Percentiles rank a stretch among this genome's conserved stretches.
Conservation (phyloP, 2,329 filamentous ascomycete genomes). For the Nigrospora oryzae region DNA sequence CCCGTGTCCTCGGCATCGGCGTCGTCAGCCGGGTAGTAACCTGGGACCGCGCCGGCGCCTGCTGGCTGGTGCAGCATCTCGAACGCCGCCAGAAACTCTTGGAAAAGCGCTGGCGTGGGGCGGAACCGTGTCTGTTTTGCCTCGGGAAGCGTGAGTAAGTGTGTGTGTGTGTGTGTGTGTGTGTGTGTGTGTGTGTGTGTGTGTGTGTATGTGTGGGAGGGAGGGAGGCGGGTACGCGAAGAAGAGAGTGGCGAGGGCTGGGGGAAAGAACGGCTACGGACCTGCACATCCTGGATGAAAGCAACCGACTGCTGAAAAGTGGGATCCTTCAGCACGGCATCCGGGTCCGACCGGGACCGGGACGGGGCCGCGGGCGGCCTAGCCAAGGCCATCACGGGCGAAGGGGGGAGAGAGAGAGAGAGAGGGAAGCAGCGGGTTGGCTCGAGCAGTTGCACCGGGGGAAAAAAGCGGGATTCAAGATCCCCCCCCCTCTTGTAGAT, state of each 20-base stretch:
- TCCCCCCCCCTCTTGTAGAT: too few species aligned
- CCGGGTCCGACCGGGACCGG: not conserved
- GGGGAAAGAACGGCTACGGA: not conserved
- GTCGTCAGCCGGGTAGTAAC: not conserved
- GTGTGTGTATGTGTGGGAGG: not conserved
- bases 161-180: too few species aligned
- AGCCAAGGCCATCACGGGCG: too few species aligned
- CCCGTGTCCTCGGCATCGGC: not conserved
- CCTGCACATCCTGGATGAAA: conserved; percentile 1
- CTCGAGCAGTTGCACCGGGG: too few species aligned
- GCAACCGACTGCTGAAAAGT: not conserved
- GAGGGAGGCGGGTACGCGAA: not conserved
- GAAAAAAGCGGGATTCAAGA: too few species aligned
- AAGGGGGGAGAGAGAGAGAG: too few species aligned
- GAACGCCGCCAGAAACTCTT: not conserved
- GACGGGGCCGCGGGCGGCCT: too few species aligned
- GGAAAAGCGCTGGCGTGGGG: not conserved
- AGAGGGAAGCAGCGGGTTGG: too few species aligned
- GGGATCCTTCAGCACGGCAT: not conserved
- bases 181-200: too few species aligned
- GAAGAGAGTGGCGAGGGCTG: not conserved
- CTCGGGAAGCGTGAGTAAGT: too few species aligned
- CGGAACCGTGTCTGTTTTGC: not conserved
- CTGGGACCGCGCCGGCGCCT: not conserved
- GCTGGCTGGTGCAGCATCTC: not conserved